Percentiles rank a stretch among this genome's conserved stretches.
phyloP scores from a whole-genome alignment of 257 asterid genomes.

The Penstemon davidsonii region DNA sequence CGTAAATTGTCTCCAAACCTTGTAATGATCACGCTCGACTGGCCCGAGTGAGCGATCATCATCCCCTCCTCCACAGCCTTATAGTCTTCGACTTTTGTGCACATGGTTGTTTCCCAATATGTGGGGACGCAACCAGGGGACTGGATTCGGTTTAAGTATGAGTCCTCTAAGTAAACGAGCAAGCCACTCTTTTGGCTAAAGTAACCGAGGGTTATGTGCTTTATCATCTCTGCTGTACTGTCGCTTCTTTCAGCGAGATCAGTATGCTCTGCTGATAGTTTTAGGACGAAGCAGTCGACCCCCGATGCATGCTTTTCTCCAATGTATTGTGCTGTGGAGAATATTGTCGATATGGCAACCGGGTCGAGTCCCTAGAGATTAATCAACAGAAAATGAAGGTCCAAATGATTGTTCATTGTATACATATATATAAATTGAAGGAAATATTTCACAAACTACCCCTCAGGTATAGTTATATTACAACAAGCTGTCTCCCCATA shows the following conservation, averaged over 20 bases:
- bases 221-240: conserved; percentile 81
- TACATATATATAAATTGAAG: no score
- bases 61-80: conserved; percentile 66
- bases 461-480: no score
- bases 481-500: no score
- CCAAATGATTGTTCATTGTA: no score
- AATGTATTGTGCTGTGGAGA: conserved; percentile 71
- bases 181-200: conserved; percentile 80
- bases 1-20: conserved; percentile 66
- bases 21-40: conserved; percentile 64
- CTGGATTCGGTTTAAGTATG: conserved; percentile 74
- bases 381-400: no score
- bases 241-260: conserved; percentile 75
- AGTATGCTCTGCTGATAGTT: conserved; percentile 53
- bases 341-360: conserved; percentile 55
- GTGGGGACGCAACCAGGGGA: conserved; percentile 70
- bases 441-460: no score
- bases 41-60: conserved; percentile 74
- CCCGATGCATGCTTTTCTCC: conserved; percentile 65
- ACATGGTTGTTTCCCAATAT: conserved; percentile 80
- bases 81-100: conserved; percentile 68
- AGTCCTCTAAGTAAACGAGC: conserved; percentile 68
- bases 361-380: conserved; percentile 72
- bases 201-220: conserved; percentile 68
- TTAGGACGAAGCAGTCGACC: conserved; percentile 74